Evolutionary conservation across 163 green algal genomes (phyloP), one percentile per base, ranked within the genome.

Genomic region (Trebouxia gelatinosa): DNA sequence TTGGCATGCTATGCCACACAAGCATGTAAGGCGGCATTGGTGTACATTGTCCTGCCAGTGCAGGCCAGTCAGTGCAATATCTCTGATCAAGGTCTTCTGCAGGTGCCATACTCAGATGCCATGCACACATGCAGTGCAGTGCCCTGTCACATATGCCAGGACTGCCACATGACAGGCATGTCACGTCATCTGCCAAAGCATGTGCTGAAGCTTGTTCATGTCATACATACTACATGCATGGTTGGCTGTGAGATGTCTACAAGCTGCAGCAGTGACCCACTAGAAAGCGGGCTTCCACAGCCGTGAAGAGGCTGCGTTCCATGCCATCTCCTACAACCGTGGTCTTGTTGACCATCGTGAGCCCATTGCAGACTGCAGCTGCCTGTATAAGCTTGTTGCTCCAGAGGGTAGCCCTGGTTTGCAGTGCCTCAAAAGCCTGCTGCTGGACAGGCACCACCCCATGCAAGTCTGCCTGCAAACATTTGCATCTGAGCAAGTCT

Each of bases 381-480:
- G 61, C 61, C 61, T 70, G 61, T 28, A 31, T 70, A 4, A 70
- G 61, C 32, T 17, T 28, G 34, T 46, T 70, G 34, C 61, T 46
- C 61, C 61, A 70, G 2, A 32, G 31, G 11, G 32, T 26, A 32
- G 61, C 34, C 28, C 19, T 70, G 32, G 43, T 32, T 6, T 70
- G 61, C 13, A 70, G 32, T 1, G 61, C 32, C 61, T 46, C 61
- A 70, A 70, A 70, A 4, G 17, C 9, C 17, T 34, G 32, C 1
- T 70, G 5, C 1, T 26, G 43, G 1, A 70, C 61, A 32, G 61
- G 61, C 3, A 70, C 1, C 3, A 46, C 17, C 21, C 61, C 61
- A 46, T 70, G 32, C 4, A 46, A 48, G 9, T 70, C 61, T 48
- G 61, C 61, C 61, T 70, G 61, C 34, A 13, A 54, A 13, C 43